Base-by-base conservation (phyloP, 2,329 filamentous ascomycete species). In the Claviceps sp. region DNA sequence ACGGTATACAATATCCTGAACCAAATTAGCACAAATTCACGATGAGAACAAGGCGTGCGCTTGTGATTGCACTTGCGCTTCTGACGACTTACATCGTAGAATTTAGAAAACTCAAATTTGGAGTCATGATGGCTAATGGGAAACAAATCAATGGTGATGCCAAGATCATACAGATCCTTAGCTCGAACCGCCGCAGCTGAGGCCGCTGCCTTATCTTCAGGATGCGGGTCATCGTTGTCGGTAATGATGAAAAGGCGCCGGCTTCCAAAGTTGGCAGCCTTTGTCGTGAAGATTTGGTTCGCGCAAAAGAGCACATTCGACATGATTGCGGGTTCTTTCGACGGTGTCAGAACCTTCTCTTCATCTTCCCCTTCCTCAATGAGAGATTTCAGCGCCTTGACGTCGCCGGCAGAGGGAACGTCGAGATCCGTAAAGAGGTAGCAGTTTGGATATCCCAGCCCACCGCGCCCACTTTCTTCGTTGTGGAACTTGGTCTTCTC, bases 221-320 rank as follows among this genome's bases (percentile, higher is more conserved):
- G 71, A 64, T 94, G 87, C 4, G 93, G 93, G 57, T 89, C 78
- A 64, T 97, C 93, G 57, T 95, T 88, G 65, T 97, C 89, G 0
- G 93, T 97, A 52, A 98, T 88, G 56, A 98, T 81, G 68, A 98
- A 98, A n/a, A 98, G 71, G 38, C 93, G 81, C 55, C 91, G 77
- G 5, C 91, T 97, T 4, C 88, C 85, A 65, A 97, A 97, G 62
- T 96, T 97, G 17, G 93, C 83, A 0, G 93, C 90, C 65, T 87
- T 95, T 3, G 88, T 95, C 1, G 90, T 95, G 64, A 98, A 96
- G 50, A 97, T 87, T 63, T 96, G 89, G 58, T 97, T 97, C 40
- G 89, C 91, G 60, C 90, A 95, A 64, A 96, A 96, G 1, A 98
- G 75, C 2, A 98, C 77, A 60, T 90, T 95, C 10, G 87, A 81